Evolutionary conservation across 305 asterid genomes (phyloP).

Genomic region (Fraxinus angustifolia): DNA sequence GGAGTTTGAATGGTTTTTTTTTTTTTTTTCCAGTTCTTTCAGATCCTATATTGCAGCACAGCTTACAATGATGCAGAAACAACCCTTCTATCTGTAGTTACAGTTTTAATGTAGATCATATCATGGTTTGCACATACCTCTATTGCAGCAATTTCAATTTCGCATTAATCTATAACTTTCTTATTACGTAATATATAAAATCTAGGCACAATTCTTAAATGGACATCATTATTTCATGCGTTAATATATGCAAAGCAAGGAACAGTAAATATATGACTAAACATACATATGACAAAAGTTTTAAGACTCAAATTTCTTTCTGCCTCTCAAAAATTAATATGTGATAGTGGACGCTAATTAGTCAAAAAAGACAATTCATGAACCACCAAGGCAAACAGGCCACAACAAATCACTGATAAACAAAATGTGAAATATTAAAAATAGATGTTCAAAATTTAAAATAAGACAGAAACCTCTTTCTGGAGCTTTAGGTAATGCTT

Average conservation of each 20-base stretch:
- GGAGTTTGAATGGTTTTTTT: too few relatives aligned
- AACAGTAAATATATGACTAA: not conserved
- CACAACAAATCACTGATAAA: not conserved
- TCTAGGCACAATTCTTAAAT: not conserved
- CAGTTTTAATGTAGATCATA: not conserved
- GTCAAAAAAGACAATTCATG: not conserved
- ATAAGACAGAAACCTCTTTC: conserved; percentile 61
- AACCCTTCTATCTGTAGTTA: not conserved
- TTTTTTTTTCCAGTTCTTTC: not conserved
- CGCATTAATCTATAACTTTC: not conserved
- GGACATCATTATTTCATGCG: not conserved
- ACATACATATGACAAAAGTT: not conserved
- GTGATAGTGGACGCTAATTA: not conserved
- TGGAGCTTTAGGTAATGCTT: conserved; percentile 71
- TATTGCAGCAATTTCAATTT: not conserved
- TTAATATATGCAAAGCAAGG: not conserved
- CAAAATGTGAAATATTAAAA: not conserved
- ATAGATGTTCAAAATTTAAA: conserved; percentile 1
- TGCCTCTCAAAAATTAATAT: not conserved
- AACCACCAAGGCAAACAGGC: not conserved
- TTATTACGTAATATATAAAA: not conserved
- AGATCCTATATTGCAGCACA: not conserved
- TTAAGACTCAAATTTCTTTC: conserved; percentile 1
- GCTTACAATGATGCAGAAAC: not conserved
- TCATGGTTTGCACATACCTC: not conserved